Evolutionary conservation across 805 yeast species (phyloP).

Genomic region (Zygoascus tannicola): DNA sequence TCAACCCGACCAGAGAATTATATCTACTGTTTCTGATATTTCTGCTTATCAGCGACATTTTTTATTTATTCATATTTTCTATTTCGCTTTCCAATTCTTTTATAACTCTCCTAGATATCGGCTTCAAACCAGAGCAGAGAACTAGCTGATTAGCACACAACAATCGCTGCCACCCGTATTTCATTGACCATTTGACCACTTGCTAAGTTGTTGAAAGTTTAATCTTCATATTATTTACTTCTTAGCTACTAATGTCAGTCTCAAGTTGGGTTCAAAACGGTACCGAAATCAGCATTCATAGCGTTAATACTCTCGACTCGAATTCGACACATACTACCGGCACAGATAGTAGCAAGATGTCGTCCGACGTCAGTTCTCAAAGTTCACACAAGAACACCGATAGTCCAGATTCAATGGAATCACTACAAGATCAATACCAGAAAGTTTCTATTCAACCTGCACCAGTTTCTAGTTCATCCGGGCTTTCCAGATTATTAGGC

Average conservation of each 20-base stretch:
- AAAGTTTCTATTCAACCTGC: conserved; percentile 1
- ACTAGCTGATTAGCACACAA: too few species aligned
- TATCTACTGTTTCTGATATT: too few species aligned
- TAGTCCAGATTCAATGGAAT: background rate
- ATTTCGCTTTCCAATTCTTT: too few species aligned
- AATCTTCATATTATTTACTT: background rate
- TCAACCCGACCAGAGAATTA: too few species aligned
- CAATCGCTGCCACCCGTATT: too few species aligned
- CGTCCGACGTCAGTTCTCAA: background rate
- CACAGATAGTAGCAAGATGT: background rate
- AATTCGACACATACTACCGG: background rate
- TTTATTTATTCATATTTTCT: too few species aligned
- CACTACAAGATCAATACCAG: conserved; percentile 1
- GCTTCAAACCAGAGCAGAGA: too few species aligned
- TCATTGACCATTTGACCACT: too few species aligned
- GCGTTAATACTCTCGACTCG: background rate
- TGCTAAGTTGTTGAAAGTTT: too few species aligned
- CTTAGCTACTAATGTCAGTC: background rate
- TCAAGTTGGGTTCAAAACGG: background rate
- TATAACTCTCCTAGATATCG: too few species aligned
- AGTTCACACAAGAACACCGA: background rate
- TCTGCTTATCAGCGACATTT: too few species aligned
- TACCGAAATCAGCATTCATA: background rate
- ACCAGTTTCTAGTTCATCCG: conserved; percentile 3
- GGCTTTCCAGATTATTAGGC: conserved; percentile 10